Evolutionary conservation across 805 yeast species (phyloP).

Genomic region (Cyberlindnera meyerae): DNA sequence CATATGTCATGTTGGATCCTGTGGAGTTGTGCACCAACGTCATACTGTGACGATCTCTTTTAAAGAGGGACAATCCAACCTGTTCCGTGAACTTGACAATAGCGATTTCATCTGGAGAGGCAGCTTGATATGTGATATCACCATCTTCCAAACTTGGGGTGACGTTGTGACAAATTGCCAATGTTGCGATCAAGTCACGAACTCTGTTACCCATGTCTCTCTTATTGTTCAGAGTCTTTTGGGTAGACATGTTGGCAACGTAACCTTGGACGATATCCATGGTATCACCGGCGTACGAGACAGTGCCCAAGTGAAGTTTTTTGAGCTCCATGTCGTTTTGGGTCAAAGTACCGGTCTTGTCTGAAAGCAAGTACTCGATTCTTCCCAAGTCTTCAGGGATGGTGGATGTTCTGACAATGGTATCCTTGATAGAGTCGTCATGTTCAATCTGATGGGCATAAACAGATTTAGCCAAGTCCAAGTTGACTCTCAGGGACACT

Average conservation of each 20-base stretch:
- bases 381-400: conserved; percentile 98
- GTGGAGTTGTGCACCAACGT: conserved; percentile 60
- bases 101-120: conserved; percentile 98
- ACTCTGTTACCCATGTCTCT: conserved; percentile 74
- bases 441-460: conserved; percentile 94
- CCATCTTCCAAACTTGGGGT: conserved; percentile 88
- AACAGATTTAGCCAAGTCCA: conserved; percentile 93
- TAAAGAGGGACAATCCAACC: conserved; percentile 76
- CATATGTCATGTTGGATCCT: conserved; percentile 48
- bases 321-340: conserved; percentile 98
- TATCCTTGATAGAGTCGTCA: conserved; percentile 72
- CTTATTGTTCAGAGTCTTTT: conserved; percentile 33
- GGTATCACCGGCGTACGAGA: conserved; percentile 87
- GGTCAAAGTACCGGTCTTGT: conserved; percentile 95
- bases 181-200: conserved; percentile 71
- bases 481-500: conserved; percentile 87
- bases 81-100: conserved; percentile 86
- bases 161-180: conserved; percentile 95
- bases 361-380: conserved; percentile 85
- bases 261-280: conserved; percentile 82
- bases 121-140: conserved; percentile 83
- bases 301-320: conserved; percentile 87
- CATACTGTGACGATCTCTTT: conserved; percentile 77
- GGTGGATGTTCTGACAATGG: conserved; percentile 94
- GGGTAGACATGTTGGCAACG: conserved; percentile 33